phyloP scores from a whole-genome alignment of 2,329 filamentous ascomycete genomes.

The Colletotrichum siamense region DNA sequence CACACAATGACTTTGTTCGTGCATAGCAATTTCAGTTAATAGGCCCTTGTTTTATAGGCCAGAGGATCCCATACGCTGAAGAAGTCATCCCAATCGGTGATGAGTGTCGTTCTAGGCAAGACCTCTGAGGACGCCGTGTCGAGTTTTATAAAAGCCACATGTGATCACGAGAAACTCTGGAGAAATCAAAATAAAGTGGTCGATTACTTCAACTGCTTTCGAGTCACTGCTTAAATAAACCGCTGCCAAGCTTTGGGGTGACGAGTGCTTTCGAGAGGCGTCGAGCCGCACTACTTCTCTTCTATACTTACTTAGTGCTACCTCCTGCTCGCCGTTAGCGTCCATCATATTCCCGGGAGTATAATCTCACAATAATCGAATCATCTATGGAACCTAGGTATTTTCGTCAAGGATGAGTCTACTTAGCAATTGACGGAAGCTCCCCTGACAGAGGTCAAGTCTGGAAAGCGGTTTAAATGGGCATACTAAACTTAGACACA shows the following conservation, averaged over 20 bases:
- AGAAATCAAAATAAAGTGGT: neutral
- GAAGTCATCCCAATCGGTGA: neutral
- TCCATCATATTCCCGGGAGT: neutral
- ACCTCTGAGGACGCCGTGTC: neutral
- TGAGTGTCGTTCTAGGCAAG: neutral
- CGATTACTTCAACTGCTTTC: too few relatives aligned
- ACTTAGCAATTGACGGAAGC: neutral
- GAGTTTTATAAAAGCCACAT: neutral
- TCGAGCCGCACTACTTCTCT: neutral
- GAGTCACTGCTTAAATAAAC: neutral
- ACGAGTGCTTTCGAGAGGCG: neutral
- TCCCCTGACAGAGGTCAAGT: accelerated
- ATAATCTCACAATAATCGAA: neutral
- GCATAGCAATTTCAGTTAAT: neutral
- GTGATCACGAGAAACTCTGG: neutral
- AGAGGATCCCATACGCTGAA: neutral
- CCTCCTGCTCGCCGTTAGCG: neutral
- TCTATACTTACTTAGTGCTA: neutral
- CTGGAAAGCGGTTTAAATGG: neutral
- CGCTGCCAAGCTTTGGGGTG: neutral
- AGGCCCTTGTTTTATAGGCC: accelerated
- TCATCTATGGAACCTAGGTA: neutral
- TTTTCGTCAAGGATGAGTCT: neutral
- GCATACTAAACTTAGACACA: accelerated
- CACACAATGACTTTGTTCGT: neutral